These are phyloP conservation scores for Cercophora scortea DNA, from an alignment of 495 filamentous ascomycete species.

Conservation along the genomic window DNA sequence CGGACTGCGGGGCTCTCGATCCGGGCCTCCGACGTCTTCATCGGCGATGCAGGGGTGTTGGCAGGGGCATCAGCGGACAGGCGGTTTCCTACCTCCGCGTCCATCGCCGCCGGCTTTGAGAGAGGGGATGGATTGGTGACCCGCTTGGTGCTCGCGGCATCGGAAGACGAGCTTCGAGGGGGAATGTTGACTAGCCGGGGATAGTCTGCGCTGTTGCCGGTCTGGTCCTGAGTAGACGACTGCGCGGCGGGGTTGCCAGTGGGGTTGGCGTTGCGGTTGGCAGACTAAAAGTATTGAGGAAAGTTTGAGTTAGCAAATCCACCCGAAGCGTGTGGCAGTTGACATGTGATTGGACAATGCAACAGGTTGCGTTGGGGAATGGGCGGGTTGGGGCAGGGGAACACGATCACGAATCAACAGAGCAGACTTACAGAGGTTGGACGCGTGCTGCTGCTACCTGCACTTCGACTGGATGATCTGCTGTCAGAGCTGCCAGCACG, in stretches of 20 bases:
- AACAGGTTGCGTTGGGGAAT: background rate
- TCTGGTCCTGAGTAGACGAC: slow-evolving; percentile 30
- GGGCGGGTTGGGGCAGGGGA: no score
- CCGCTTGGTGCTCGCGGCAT: slow-evolving; percentile 53
- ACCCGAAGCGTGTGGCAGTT: slow-evolving; percentile 6
- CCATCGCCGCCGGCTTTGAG: slow-evolving; percentile 70
- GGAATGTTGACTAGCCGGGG: slow-evolving; percentile 56
- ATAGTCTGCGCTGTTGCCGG: slow-evolving; percentile 40
- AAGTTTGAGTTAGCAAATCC: slow-evolving; percentile 26
- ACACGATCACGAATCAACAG: no score
- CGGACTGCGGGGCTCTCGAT: slow-evolving; percentile 63
- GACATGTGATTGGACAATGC: slow-evolving; percentile 34
- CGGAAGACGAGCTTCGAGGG: slow-evolving; percentile 60
- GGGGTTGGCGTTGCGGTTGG: slow-evolving; percentile 41
- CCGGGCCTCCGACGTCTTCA: slow-evolving; percentile 26
- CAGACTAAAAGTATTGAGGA: slow-evolving; percentile 27
- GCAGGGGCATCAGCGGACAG: slow-evolving; percentile 22
- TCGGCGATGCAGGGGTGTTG: slow-evolving; percentile 21
- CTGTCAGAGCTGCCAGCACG: slow-evolving; percentile 38
- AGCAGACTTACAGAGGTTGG: slow-evolving; percentile 38
- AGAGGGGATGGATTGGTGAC: slow-evolving; percentile 74
- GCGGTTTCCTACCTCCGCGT: slow-evolving; percentile 25
- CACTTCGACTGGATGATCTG: slow-evolving; percentile 32
- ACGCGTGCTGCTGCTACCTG: slow-evolving; percentile 26
- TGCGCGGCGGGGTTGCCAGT: slow-evolving; percentile 41